phyloP scores from a whole-genome alignment of 1,284 basidiomycete species.

The Papiliotrema flavescens region DNA sequence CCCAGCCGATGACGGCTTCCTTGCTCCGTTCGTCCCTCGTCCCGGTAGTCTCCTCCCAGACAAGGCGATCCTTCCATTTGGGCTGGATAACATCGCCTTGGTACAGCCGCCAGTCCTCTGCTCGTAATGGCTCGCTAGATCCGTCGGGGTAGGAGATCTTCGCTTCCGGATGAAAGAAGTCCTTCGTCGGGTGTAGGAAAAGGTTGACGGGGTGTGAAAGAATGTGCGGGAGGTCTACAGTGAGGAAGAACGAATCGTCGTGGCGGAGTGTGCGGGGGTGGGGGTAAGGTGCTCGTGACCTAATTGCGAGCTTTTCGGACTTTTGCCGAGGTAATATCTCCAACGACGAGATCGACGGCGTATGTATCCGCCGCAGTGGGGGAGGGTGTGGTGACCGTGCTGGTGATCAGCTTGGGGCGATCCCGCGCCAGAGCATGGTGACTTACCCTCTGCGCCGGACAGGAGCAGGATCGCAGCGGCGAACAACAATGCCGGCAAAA shows the following conservation, averaged over 20 bases:
- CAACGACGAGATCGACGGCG: constrained; percentile 25
- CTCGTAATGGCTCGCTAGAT: constrained; percentile 16
- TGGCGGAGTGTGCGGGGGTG: constrained; percentile 28
- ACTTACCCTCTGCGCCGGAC: not conserved
- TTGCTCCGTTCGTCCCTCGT: constrained; percentile 15
- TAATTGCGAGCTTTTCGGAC: constrained; percentile 5
- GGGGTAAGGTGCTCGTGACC: constrained; percentile 19
- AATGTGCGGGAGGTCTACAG: constrained; percentile 28
- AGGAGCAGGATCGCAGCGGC: not conserved
- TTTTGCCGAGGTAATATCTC: constrained; percentile 58
- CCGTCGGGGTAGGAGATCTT: constrained; percentile 50
- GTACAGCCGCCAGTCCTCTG: constrained; percentile 54
- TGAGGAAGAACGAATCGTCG: constrained; percentile 39
- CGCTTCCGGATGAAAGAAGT: constrained; percentile 72
- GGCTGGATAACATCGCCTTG: constrained; percentile 65
- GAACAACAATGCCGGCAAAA: not conserved
- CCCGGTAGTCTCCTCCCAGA: constrained; percentile 27
- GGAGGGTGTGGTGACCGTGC: constrained; percentile 39
- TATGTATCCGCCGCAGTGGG: constrained; percentile 35
- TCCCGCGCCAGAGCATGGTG: not conserved
- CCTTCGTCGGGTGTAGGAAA: constrained; percentile 67
- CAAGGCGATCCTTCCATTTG: constrained; percentile 49
- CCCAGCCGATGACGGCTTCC: constrained; percentile 59
- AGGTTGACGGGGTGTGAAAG: constrained; percentile 28
- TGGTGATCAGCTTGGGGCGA: constrained; percentile 5